phyloP scores from a whole-genome alignment of 2,329 filamentous ascomycete species.

The Trichoderma gracile region DNA sequence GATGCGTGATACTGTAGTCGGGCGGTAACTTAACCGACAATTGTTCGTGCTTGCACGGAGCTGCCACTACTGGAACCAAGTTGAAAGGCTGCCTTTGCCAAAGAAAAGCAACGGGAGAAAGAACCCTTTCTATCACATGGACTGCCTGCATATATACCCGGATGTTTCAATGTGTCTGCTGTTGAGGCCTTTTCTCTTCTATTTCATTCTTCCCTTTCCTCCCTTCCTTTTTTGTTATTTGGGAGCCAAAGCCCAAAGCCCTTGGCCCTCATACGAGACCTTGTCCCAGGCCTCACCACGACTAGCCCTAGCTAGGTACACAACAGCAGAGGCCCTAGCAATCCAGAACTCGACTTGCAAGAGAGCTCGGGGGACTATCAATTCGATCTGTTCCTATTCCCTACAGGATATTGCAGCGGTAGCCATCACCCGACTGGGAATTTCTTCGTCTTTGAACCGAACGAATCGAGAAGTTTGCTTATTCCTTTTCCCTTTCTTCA shows the following conservation, averaged over 20 bases:
- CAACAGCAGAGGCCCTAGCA: background rate
- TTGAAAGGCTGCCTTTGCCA: background rate
- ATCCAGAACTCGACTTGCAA: background rate
- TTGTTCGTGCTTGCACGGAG: background rate
- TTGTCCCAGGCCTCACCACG: background rate
- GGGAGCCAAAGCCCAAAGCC: background rate
- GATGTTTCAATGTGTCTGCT: constrained; percentile 7
- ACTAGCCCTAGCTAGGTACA: background rate
- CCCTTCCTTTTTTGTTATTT: too few species aligned
- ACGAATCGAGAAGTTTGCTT: background rate
- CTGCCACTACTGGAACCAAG: background rate
- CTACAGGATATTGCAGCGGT: background rate
- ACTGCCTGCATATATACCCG: constrained; percentile 13
- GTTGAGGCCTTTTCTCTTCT: background rate
- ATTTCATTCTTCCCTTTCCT: background rate
- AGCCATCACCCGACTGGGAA: background rate
- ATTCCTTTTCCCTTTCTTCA: background rate
- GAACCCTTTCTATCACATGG: background rate
- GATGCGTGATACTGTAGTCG: constrained; percentile 48
- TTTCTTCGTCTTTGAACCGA: background rate
- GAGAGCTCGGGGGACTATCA: background rate
- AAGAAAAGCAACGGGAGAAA: background rate
- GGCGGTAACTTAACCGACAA: background rate
- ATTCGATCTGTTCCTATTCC: background rate
- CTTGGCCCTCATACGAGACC: background rate